Conservation (phyloP, 129 eudicot species). For the Glebionis coronaria region DNA sequence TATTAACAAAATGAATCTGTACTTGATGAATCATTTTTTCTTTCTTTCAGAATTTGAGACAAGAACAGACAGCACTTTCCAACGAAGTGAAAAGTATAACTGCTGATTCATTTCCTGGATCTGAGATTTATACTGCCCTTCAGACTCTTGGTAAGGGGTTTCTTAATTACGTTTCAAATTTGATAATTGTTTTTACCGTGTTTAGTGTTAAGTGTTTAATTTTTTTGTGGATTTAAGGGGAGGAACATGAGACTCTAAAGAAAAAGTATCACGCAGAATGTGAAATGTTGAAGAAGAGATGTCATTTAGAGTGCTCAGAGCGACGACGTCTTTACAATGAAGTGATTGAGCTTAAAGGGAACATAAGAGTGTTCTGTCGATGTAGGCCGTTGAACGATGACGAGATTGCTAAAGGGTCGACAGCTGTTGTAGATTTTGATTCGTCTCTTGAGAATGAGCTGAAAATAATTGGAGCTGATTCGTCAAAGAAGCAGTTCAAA, state of each 20-base stretch:
- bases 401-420: slow-evolving; percentile 65
- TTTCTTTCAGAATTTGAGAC: slow-evolving; percentile 52
- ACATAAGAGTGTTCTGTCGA: slow-evolving; percentile 92
- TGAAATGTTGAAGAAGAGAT: slow-evolving; percentile 55
- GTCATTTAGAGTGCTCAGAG: slow-evolving; percentile 57
- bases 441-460: slow-evolving; percentile 78
- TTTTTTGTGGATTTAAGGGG: slow-evolving; percentile 31
- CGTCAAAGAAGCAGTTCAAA: slow-evolving; percentile 78
- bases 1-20: too few relatives aligned
- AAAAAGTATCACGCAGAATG: slow-evolving; percentile 61
- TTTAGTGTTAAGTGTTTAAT: slow-evolving; percentile 1
- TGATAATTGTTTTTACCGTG: neutral
- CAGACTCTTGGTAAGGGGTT: slow-evolving; percentile 66
- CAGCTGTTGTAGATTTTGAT: slow-evolving; percentile 67
- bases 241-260: slow-evolving; percentile 64
- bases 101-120: slow-evolving; percentile 60
- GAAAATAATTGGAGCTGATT: slow-evolving; percentile 63
- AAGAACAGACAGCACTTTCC: slow-evolving; percentile 56
- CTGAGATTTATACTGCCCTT: slow-evolving; percentile 58
- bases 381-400: slow-evolving; percentile 77
- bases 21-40: too few relatives aligned
- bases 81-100: slow-evolving; percentile 71
- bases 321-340: slow-evolving; percentile 79
- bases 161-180: slow-evolving; percentile 8
- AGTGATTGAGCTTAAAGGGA: slow-evolving; percentile 94